Conservation (phyloP, 352 stramenopile species). For the Phytophthora nicotianae region DNA sequence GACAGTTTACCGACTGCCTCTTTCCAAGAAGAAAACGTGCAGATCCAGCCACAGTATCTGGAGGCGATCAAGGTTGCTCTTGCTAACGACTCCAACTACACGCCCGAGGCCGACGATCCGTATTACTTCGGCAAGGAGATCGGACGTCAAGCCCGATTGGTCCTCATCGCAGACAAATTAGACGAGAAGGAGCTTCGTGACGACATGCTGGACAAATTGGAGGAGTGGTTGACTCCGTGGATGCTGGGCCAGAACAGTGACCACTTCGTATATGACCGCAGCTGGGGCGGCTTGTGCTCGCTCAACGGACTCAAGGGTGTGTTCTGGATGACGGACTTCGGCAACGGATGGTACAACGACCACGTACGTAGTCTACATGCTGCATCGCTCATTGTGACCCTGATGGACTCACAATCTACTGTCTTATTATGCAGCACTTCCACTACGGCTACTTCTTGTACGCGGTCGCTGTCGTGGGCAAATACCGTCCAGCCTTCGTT, state of each 20-base stretch:
- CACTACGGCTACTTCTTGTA: constrained; percentile 96
- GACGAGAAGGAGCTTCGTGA: constrained; percentile 55
- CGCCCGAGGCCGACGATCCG: constrained; percentile 60
- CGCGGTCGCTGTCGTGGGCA: constrained; percentile 77
- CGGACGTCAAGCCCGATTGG: constrained; percentile 69
- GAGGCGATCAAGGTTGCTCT: constrained; percentile 61
- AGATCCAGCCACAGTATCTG: constrained; percentile 43
- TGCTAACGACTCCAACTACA: constrained; percentile 73
- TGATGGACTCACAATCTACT: constrained; percentile 6
- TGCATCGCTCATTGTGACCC: neutral
- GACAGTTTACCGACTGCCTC: constrained; percentile 58
- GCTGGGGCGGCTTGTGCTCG: constrained; percentile 93
- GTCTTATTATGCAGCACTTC: constrained; percentile 85
- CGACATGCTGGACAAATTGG: constrained; percentile 60
- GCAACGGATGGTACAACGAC: constrained; percentile 92
- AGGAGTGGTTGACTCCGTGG: constrained; percentile 79
- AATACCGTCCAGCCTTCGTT: constrained; percentile 78
- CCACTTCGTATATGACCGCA: constrained; percentile 93
- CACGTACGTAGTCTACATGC: constrained; percentile 61
- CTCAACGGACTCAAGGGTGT: constrained; percentile 90
- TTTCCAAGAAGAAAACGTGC: constrained; percentile 45
- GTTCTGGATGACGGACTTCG: constrained; percentile 92
- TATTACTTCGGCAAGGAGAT: constrained; percentile 92
- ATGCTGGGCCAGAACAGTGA: constrained; percentile 78
- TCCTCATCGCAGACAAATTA: constrained; percentile 84